Base-by-base conservation (phyloP, 768 basidiomycete genomes). In the Xanthoconium stramineum region DNA sequence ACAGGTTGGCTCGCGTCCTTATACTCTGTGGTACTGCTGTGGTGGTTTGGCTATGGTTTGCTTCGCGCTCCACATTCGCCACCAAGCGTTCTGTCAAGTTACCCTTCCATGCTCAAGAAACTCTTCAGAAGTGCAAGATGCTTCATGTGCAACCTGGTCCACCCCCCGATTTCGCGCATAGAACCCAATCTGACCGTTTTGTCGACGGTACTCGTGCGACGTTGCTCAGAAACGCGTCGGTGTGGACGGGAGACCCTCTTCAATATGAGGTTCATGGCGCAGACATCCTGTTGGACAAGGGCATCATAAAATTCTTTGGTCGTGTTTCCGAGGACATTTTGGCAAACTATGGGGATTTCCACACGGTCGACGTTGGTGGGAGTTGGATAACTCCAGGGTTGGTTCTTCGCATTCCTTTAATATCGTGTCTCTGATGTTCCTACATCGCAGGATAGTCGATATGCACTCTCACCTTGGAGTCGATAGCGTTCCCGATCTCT, bases 401-500 rank as follows among this genome's bases (percentile, higher is more conserved):
- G 53, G 70, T 47, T 55, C 52, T 29, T 64, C 47, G 45, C 60
- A 61, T 35, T 48, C 68, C 24, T 56, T 70, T n/a, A 49, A 20
- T 55, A 14, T 68, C 65, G 24, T 65, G 66, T 78, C 72, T 74
- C 50, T 83, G 20, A 71, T 17, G 65, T 68, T 24, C 8, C 44
- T 60, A 42, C 37, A 46, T 29, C 49, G 33, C 42, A 64, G 62
- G 45, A 83, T 77, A 55, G 85, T 90, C 32, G 88, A 91, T 64
- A 70, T 89, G 61, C 84, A 92, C 69, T 90, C 91, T 6, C 92
- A 94, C 67, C 71, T 94, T 40, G 94, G 91, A 4, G 74, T 95
- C 6, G 69, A 81, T 59, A 83, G 86, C 42, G 66, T 79, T 14
- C 94, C 94, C 0, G 54, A 29, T 8, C 69, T 83, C 66, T 45